phyloP scores from a whole-genome alignment of 441 rosid species.

The Pelargonium citronellum region DNA sequence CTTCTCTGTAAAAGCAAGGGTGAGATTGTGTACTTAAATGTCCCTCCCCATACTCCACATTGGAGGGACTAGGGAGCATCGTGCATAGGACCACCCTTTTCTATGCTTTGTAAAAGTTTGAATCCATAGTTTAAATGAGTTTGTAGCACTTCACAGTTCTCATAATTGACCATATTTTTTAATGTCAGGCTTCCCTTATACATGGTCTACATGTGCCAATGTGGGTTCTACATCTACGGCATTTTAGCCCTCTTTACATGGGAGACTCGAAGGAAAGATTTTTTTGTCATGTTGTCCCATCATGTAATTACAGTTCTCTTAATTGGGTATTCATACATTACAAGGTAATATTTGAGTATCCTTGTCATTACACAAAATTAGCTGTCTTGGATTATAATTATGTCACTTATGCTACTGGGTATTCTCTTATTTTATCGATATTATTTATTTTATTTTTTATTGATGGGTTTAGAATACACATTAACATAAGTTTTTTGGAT shows the following conservation, averaged over 20 bases:
- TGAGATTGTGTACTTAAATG: too few relatives aligned
- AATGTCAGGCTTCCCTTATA: constrained; percentile 51
- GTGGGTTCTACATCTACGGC: constrained; percentile 75
- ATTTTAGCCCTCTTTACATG: constrained; percentile 77
- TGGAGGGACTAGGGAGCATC: too few relatives aligned
- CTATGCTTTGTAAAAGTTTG: background rate
- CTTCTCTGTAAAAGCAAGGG: too few relatives aligned
- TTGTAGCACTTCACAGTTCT: background rate
- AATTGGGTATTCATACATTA: constrained; percentile 65
- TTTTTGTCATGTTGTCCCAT: constrained; percentile 96
- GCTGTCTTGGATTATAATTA: background rate
- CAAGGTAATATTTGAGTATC: constrained; percentile 44
- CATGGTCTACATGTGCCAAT: constrained; percentile 85
- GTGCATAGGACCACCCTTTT: too few relatives aligned
- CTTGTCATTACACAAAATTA: constrained; percentile 13
- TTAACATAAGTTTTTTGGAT: too few relatives aligned
- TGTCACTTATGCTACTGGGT: background rate
- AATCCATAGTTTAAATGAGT: background rate
- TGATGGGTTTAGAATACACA: background rate
- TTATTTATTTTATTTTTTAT: background rate
- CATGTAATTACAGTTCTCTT: constrained; percentile 79
- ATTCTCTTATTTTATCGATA: background rate
- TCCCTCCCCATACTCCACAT: too few relatives aligned
- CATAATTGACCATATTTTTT: constrained; percentile 11
- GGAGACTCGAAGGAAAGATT: constrained; percentile 97